A percentile compares a stretch with the other conserved stretches of the same genome.
phyloP scores from a whole-genome alignment of 2,329 filamentous ascomycete species.

The Didymella keratinophila region DNA sequence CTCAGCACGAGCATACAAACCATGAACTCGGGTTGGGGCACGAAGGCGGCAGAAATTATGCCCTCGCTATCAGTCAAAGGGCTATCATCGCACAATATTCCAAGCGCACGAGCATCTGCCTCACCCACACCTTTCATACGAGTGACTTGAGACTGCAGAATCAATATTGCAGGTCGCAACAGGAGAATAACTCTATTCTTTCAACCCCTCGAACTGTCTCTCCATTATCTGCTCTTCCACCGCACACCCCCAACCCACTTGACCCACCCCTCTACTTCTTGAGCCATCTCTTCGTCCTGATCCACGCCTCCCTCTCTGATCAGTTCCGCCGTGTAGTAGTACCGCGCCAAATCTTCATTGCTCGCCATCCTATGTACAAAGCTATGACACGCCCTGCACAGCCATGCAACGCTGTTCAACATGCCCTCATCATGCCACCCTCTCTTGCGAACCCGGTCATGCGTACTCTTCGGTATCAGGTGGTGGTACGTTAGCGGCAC shows the following conservation, averaged over 20 bases:
- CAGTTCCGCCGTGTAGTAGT: constrained; percentile 76
- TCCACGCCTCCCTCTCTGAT: constrained; percentile 77
- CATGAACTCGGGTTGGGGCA: background rate
- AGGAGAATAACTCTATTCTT: background rate
- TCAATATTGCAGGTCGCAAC: background rate
- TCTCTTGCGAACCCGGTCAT: constrained; percentile 77
- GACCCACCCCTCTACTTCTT: constrained; percentile 75
- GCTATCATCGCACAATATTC: background rate
- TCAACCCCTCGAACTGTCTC: background rate
- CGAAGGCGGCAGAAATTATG: background rate
- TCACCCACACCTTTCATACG: background rate
- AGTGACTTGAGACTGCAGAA: background rate
- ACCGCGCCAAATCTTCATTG: constrained; percentile 79
- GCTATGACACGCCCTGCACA: constrained; percentile 83
- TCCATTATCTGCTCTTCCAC: constrained; percentile 65
- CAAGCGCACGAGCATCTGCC: background rate
- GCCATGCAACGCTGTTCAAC: constrained; percentile 82
- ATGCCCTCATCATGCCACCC: constrained; percentile 80
- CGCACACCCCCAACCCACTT: constrained; percentile 75
- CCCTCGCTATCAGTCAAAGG: background rate
- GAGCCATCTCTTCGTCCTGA: constrained; percentile 64
- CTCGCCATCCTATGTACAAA: constrained; percentile 79
- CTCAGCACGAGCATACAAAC: background rate
- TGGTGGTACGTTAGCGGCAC: constrained; percentile 84
- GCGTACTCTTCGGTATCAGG: constrained; percentile 79